Percentiles rank a stretch among this genome's conserved stretches.
These are phyloP conservation scores for Cordyceps pruinosa DNA, from an alignment of 2,329 filamentous ascomycete species.

Conservation along the genomic window DNA sequence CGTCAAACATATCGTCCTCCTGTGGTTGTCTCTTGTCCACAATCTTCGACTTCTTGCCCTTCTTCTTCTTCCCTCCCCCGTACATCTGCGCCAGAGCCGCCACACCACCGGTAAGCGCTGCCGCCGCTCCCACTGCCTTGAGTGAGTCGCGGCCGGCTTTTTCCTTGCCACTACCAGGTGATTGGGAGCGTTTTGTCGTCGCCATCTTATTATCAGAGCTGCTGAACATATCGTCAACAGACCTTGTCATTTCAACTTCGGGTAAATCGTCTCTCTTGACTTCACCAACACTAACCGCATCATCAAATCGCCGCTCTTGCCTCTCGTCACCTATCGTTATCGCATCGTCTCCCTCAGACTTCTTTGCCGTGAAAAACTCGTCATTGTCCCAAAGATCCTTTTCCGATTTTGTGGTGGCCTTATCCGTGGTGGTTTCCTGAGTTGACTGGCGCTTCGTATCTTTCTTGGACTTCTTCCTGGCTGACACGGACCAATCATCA, in stretches of 20 bases:
- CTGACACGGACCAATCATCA: constrained; percentile 2
- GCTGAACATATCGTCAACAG: constrained; percentile 12
- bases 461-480: constrained; percentile 25
- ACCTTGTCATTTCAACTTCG: constrained; percentile 11
- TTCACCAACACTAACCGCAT: constrained; percentile 14
- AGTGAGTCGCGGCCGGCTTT: constrained; percentile 1
- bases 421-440: not conserved
- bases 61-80: constrained; percentile 24
- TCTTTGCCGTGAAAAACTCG: constrained; percentile 16
- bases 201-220: constrained; percentile 6
- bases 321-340: constrained; percentile 9
- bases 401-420: constrained; percentile 13
- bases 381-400: constrained; percentile 21
- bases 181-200: not conserved
- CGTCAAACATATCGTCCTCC: constrained; percentile 39
- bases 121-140: constrained; percentile 20
- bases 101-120: constrained; percentile 23
- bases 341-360: not conserved
- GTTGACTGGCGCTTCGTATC: constrained; percentile 29
- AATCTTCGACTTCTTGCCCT: constrained; percentile 32
- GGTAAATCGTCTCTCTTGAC: constrained; percentile 10
- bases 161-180: not conserved
- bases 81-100: constrained; percentile 30
- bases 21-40: constrained; percentile 32
- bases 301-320: constrained; percentile 11